These are phyloP conservation scores for Aspergillus quadricinctus DNA, from an alignment of 2,329 filamentous ascomycete genomes.

Conservation along the genomic window DNA sequence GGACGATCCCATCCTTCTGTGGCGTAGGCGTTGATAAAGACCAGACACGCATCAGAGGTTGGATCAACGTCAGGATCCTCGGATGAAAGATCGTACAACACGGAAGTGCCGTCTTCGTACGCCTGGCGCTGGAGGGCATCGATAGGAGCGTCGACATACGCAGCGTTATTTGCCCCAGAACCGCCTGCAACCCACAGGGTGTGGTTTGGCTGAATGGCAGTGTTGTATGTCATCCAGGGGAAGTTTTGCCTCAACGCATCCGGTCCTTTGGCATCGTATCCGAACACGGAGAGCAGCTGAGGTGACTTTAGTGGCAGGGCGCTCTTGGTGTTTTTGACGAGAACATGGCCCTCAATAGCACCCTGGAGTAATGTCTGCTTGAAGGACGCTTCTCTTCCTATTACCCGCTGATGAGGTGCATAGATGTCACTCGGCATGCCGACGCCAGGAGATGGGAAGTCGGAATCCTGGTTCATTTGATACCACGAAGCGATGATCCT, in stretches of 20 bases:
- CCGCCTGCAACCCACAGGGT: slow-evolving; percentile 46
- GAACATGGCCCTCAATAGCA: slow-evolving; percentile 56
- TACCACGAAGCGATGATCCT: slow-evolving; percentile 47
- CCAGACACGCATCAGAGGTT: slow-evolving; percentile 38
- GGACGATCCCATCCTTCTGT: slow-evolving; percentile 37
- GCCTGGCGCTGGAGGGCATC: slow-evolving; percentile 52
- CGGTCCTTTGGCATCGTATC: slow-evolving; percentile 20
- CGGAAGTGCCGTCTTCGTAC: slow-evolving; percentile 49
- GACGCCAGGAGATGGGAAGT: slow-evolving; percentile 17
- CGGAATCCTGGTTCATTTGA: slow-evolving; percentile 17
- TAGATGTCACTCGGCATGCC: slow-evolving; percentile 18
- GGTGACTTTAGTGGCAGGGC: slow-evolving; percentile 44
- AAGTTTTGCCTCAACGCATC: slow-evolving; percentile 2
- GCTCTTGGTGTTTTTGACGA: slow-evolving; percentile 49
- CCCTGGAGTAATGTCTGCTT: slow-evolving; percentile 37
- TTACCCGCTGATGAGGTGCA: slow-evolving; percentile 18
- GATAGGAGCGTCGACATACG: slow-evolving; percentile 49
- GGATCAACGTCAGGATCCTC: slow-evolving; percentile 15
- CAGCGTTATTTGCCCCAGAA: slow-evolving; percentile 46
- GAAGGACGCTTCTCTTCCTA: slow-evolving; percentile 46
- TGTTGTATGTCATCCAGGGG: not conserved
- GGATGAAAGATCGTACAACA: slow-evolving; percentile 18
- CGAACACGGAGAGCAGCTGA: slow-evolving; percentile 20
- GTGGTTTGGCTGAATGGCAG: slow-evolving; percentile 33
- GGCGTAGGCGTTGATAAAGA: slow-evolving; percentile 55